phyloP scores from a whole-genome alignment of 106 monocot genomes.

The Allium cepa region DNA sequence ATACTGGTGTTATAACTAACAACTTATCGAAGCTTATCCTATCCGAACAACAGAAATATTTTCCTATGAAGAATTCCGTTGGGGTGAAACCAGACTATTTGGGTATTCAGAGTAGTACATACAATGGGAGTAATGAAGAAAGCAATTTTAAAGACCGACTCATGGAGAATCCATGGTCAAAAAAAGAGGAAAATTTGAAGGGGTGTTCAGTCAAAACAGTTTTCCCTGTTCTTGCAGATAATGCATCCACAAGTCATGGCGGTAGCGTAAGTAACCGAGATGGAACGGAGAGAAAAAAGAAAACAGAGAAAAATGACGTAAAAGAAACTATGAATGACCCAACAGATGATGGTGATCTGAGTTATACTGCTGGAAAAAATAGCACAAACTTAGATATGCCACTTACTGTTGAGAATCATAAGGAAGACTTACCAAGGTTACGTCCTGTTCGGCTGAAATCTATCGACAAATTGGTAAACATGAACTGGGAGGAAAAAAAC shows the following conservation, averaged over 20 bases:
- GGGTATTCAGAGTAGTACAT: constrained; percentile 19
- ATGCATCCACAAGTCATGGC: constrained; percentile 47
- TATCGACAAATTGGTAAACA: constrained; percentile 54
- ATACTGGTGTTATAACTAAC: constrained; percentile 10
- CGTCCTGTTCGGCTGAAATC: constrained; percentile 81
- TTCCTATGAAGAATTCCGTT: constrained; percentile 24
- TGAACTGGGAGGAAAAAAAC: constrained; percentile 64
- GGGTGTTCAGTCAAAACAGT: constrained; percentile 68
- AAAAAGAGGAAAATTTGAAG: constrained; percentile 36
- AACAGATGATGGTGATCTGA: constrained; percentile 20
- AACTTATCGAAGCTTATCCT: constrained; percentile 57
- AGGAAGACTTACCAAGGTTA: constrained; percentile 75
- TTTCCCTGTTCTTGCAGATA: constrained; percentile 46
- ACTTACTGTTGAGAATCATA: constrained; percentile 42
- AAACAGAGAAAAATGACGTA: constrained; percentile 14
- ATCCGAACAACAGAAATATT: constrained; percentile 34
- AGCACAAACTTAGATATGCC: constrained; percentile 41
- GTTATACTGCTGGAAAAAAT: constrained; percentile 16
- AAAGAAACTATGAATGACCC: constrained; percentile 27
- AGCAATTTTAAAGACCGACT: neutral
- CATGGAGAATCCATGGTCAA: neutral
- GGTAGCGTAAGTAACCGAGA: constrained; percentile 10
- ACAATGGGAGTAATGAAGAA: constrained; percentile 6
- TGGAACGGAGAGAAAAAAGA: constrained; percentile 44
- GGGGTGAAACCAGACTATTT: constrained; percentile 17